A percentile compares a stretch with the other conserved stretches of the same genome.
phyloP scores from a whole-genome alignment of 164 flowering plant genomes.

The Saururus chinensis region DNA sequence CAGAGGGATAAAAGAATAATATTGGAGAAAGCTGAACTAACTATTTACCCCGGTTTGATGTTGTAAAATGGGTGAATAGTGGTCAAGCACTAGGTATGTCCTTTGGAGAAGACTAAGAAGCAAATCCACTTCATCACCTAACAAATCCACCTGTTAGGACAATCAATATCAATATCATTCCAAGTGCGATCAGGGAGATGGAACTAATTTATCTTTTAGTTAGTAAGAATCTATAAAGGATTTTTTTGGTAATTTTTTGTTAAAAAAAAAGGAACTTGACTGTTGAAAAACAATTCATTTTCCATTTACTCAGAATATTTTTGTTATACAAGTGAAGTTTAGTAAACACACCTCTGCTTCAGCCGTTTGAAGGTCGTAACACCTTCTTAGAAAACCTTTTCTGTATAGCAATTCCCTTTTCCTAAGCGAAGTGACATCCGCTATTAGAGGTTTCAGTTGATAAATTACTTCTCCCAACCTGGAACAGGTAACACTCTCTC shows the following conservation, averaged over 20 bases:
- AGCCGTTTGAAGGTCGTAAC: slow-evolving; percentile 54
- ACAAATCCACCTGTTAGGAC: slow-evolving; percentile 51
- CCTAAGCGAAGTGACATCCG: slow-evolving; percentile 18
- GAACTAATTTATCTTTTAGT: too few species aligned
- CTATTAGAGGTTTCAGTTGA: slow-evolving; percentile 16
- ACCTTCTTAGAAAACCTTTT: slow-evolving; percentile 51
- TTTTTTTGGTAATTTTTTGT: too few species aligned
- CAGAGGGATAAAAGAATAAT: background rate
- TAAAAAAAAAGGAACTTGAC: too few species aligned
- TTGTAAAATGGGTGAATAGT: slow-evolving; percentile 40
- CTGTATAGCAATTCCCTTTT: slow-evolving; percentile 33
- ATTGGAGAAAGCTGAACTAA: background rate
- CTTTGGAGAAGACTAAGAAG: slow-evolving; percentile 50
- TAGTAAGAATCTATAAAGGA: too few species aligned
- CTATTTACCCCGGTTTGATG: slow-evolving; percentile 33
- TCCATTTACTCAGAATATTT: too few species aligned
- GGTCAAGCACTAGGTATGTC: slow-evolving; percentile 30
- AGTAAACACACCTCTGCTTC: slow-evolving; percentile 50
- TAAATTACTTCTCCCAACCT: slow-evolving; percentile 38
- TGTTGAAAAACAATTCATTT: too few species aligned
- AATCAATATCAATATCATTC: too few species aligned
- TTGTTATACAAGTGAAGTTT: background rate
- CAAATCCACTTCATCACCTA: slow-evolving; percentile 68
- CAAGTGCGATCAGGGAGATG: too few species aligned
- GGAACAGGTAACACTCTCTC: slow-evolving; percentile 3